Evolutionary conservation across 805 yeast species (phyloP).

Genomic region (Ogataea nitratoaversa): DNA sequence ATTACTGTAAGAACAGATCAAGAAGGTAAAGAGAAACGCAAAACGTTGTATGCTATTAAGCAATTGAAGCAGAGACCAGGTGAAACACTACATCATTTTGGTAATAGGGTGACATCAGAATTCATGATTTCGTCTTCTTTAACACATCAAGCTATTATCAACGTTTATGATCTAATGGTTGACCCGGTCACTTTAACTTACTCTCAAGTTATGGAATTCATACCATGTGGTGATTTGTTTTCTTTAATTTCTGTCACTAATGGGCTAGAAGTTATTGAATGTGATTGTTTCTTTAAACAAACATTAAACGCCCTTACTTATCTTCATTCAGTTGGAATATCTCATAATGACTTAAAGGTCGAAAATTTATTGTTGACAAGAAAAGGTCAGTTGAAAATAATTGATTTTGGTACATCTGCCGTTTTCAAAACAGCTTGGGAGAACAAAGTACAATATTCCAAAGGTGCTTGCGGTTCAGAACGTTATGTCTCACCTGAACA

Average conservation of each 20-base stretch:
- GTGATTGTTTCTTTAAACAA: constrained; percentile 89
- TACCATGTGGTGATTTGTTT: constrained; percentile 82
- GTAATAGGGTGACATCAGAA: constrained; percentile 79
- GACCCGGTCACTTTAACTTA: constrained; percentile 65
- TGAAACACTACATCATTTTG: constrained; percentile 54
- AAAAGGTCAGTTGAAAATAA: constrained; percentile 61
- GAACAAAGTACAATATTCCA: constrained; percentile 56
- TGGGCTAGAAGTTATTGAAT: constrained; percentile 58
- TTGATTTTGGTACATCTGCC: constrained; percentile 89
- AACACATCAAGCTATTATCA: constrained; percentile 71
- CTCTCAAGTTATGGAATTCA: constrained; percentile 92
- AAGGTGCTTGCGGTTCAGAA: constrained; percentile 83
- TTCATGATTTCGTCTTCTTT: constrained; percentile 81
- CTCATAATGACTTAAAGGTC: constrained; percentile 90
- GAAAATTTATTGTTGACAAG: constrained; percentile 75
- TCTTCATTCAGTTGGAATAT: constrained; percentile 88
- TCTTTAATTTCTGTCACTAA: constrained; percentile 50
- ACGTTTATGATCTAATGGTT: constrained; percentile 75
- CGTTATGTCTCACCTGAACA: constrained; percentile 95
- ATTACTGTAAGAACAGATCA: constrained; percentile 40
- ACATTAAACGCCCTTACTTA: constrained; percentile 75
- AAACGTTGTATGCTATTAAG: constrained; percentile 65
- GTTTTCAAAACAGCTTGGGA: constrained; percentile 93
- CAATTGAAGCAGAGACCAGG: constrained; percentile 61
- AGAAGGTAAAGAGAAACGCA: constrained; percentile 32